Conservation (phyloP, 345 rosid species). For the Populus simonii region DNA sequence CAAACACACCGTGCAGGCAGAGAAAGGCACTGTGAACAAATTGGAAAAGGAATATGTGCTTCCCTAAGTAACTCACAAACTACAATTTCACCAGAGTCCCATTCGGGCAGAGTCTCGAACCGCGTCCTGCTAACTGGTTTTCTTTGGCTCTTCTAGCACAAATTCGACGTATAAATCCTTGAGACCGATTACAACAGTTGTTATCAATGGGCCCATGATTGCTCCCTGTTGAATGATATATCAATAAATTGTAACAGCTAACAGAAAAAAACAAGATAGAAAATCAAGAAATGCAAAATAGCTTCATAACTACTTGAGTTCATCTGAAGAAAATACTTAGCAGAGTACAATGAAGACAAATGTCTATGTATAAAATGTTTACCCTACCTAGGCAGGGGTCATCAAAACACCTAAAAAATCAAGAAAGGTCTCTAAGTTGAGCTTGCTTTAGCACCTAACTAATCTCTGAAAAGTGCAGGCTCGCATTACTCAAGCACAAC, state of each 20-base stretch:
- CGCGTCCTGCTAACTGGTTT: conserved; percentile 26
- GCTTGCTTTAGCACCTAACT: too few species aligned
- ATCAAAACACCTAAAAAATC: too few species aligned
- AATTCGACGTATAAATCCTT: conserved; percentile 89
- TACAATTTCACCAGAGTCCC: conserved; percentile 14
- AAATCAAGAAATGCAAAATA: not conserved
- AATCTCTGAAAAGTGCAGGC: too few species aligned
- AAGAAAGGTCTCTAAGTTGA: too few species aligned
- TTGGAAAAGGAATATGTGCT: not conserved
- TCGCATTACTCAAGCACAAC: too few species aligned
- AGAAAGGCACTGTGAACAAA: not conserved
- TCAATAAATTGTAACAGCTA: not conserved
- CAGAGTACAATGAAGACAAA: too few species aligned
- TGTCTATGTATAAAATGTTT: too few species aligned
- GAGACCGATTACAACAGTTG: conserved; percentile 83
- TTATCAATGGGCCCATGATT: conserved; percentile 94
- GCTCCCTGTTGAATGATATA: conserved; percentile 63
- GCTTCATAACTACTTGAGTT: not conserved
- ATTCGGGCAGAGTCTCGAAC: not conserved
- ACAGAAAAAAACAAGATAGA: not conserved
- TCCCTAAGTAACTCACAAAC: conserved; percentile 3
- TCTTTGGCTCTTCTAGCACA: conserved; percentile 62
- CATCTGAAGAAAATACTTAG: too few species aligned
- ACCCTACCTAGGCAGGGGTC: too few species aligned
- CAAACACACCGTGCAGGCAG: conserved; percentile 1